Percentiles rank a stretch among this genome's conserved stretches.
Conservation (phyloP, 345 rosid species). For the Brassica juncea region DNA sequence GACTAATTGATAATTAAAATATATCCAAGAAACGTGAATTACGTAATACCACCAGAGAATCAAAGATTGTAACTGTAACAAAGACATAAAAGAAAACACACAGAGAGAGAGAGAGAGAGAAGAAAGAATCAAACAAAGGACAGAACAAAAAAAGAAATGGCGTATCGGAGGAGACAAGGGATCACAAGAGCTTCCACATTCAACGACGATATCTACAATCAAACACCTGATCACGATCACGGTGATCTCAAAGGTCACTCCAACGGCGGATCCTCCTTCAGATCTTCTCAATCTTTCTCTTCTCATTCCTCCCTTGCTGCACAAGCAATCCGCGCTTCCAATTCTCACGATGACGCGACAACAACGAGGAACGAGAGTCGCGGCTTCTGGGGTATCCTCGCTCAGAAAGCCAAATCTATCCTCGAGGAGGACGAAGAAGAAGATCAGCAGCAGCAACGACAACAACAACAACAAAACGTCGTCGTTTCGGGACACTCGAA, state of each 20-base stretch:
- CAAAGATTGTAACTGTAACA: conserved; percentile 18
- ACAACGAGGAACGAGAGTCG: conserved; percentile 42
- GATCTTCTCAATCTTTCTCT: conserved; percentile 49
- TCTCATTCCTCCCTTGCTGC: conserved; percentile 62
- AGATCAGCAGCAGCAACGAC: neutral
- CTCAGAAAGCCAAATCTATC: conserved; percentile 84
- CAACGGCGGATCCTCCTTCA: conserved; percentile 35
- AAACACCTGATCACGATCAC: conserved; percentile 44
- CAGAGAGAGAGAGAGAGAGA: neutral
- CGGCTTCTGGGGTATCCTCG: conserved; percentile 91
- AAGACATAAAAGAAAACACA: neutral
- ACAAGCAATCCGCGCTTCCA: conserved; percentile 75
- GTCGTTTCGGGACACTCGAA: conserved; percentile 41
- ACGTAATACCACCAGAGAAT: conserved; percentile 42
- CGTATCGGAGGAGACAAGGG: conserved; percentile 92
- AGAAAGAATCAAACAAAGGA: neutral
- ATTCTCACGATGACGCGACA: conserved; percentile 38
- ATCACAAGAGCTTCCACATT: conserved; percentile 72
- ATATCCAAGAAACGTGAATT: conserved; percentile 36
- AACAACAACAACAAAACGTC: conserved; percentile 1
- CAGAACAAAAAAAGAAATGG: conserved; percentile 47
- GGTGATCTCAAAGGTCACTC: conserved; percentile 34
- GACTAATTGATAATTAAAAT: neutral
- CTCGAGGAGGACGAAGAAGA: conserved; percentile 75
- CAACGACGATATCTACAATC: conserved; percentile 63